phyloP scores from a whole-genome alignment of 2,329 filamentous ascomycete genomes.

The Biscogniauxia marginata region DNA sequence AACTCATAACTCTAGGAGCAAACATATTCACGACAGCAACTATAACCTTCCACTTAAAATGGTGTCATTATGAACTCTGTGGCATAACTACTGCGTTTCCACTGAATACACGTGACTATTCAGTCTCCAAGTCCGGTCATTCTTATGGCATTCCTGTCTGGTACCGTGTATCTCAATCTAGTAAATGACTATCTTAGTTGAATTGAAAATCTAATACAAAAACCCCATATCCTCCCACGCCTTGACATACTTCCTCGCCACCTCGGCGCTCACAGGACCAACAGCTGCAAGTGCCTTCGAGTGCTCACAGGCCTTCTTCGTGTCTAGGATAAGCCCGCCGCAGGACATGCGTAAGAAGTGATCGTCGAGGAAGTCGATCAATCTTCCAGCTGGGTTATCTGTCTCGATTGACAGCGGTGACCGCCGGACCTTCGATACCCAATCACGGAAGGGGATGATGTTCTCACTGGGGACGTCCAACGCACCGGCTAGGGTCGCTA shows the following conservation, averaged over 20 bases:
- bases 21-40: no score
- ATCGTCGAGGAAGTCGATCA: conserved; percentile 31
- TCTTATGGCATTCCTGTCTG: no score
- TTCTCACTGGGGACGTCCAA: conserved; percentile 20
- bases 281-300: conserved; percentile 21
- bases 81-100: no score
- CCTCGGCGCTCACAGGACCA: conserved; percentile 20
- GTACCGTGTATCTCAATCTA: no score
- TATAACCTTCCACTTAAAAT: no score
- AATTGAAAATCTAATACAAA: no score
- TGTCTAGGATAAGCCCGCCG: conserved; percentile 30
- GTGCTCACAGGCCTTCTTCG: conserved; percentile 23
- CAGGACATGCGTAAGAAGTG: conserved; percentile 32
- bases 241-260: conserved; percentile 20
- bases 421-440: conserved; percentile 27
- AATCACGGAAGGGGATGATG: conserved; percentile 28
- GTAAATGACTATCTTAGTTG: no score
- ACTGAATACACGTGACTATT: no score
- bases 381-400: conserved; percentile 27
- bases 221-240: conserved; percentile 27
- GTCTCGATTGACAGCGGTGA: conserved; percentile 13
- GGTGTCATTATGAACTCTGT: no score
- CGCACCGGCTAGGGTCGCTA: conserved; percentile 17
- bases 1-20: no score
- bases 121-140: no score